phyloP scores from a whole-genome alignment of 2,329 filamentous ascomycete species.

The Alternaria gansuensis region DNA sequence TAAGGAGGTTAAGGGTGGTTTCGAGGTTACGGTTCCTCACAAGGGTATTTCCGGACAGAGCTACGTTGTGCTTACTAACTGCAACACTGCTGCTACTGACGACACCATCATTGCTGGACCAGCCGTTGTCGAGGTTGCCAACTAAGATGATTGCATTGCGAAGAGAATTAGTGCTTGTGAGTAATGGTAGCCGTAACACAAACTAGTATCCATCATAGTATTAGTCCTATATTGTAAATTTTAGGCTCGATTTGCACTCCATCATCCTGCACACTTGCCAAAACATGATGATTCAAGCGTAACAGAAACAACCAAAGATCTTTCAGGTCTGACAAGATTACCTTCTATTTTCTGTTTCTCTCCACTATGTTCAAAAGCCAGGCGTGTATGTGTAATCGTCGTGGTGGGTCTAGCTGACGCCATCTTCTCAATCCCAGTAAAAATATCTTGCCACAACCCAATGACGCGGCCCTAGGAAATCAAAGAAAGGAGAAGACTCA shows the following conservation, averaged over 20 bases:
- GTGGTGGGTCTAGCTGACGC: conserved; percentile 1
- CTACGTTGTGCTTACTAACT: conserved; percentile 37
- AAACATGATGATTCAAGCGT: not conserved
- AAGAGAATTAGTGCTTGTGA: not conserved
- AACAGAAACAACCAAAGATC: no score
- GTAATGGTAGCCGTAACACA: not conserved
- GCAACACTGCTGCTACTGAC: conserved; percentile 38
- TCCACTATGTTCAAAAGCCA: not conserved
- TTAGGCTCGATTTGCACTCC: not conserved
- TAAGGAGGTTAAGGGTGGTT: conserved; percentile 27
- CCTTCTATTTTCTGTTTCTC: not conserved
- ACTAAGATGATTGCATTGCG: not conserved
- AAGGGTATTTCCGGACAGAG: conserved; percentile 39
- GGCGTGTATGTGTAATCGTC: not conserved
- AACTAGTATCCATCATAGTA: not conserved
- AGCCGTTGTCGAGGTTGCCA: conserved; percentile 32
- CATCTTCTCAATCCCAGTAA: not conserved
- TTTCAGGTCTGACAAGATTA: no score
- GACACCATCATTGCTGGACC: conserved; percentile 40
- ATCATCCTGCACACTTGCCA: no score
- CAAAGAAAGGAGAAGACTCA: not conserved
- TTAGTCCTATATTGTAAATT: conserved; percentile 6
- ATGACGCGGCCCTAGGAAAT: not conserved
- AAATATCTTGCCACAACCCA: not conserved
- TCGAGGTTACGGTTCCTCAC: conserved; percentile 32